phyloP scores from a whole-genome alignment of 805 yeast species.

The Saturnispora serradocipensis region DNA sequence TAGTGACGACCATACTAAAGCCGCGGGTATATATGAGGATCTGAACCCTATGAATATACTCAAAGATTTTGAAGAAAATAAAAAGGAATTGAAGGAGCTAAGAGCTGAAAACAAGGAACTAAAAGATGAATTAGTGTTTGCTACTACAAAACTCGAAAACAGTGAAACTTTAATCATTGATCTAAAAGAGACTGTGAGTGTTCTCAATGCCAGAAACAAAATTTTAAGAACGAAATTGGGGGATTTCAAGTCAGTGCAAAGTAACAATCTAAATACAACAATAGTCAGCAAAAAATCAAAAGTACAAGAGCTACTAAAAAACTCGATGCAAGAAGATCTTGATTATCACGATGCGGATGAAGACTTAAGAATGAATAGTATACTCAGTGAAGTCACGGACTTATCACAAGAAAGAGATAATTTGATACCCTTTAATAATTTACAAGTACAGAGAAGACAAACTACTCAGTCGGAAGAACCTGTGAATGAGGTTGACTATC shows the following conservation, averaged over 20 bases:
- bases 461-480: neutral
- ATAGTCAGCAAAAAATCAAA: neutral
- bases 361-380: neutral
- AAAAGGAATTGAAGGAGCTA: neutral
- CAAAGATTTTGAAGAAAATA: neutral
- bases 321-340: neutral
- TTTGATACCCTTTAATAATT: neutral
- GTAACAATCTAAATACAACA: neutral
- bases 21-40: neutral
- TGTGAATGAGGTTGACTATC: neutral
- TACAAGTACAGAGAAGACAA: neutral
- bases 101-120: conserved; percentile 4
- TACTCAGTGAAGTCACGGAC: conserved; percentile 4
- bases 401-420: neutral
- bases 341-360: neutral
- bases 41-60: conserved; percentile 1
- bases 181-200: neutral
- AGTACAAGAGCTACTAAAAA: neutral
- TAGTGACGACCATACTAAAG: neutral
- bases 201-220: neutral
- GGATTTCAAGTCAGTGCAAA: neutral
- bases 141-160: neutral
- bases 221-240: neutral
- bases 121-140: neutral
- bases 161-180: neutral